Conservation (phyloP, 257 asterid species). For the Verbascum thapsus region DNA sequence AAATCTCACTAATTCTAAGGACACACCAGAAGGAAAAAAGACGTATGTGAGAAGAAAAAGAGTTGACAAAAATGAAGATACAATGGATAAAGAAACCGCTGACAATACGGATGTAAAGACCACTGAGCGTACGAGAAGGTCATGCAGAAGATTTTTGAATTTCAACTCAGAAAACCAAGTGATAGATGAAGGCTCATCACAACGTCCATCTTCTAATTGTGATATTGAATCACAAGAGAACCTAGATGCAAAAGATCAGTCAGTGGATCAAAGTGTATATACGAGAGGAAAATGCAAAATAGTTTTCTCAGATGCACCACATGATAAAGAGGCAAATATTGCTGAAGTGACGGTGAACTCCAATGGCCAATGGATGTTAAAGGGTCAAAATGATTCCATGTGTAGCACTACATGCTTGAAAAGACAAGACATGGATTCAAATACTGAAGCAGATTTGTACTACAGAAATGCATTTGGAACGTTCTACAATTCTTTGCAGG, state of each 20-base stretch:
- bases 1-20: slow-evolving; percentile 28
- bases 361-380: slow-evolving; percentile 30
- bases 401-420: slow-evolving; percentile 48
- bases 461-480: slow-evolving; percentile 44
- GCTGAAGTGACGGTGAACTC: slow-evolving; percentile 35
- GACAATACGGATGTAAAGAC: slow-evolving; percentile 28
- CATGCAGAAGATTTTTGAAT: slow-evolving; percentile 66
- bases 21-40: slow-evolving; percentile 41
- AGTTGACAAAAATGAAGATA: slow-evolving; percentile 35
- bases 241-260: slow-evolving; percentile 32
- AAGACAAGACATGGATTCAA: slow-evolving; percentile 41
- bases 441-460: slow-evolving; percentile 45
- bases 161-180: slow-evolving; percentile 46
- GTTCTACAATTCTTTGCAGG: slow-evolving; percentile 52
- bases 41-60: slow-evolving; percentile 41
- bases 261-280: slow-evolving; percentile 36
- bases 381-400: slow-evolving; percentile 39
- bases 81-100: slow-evolving; percentile 39
- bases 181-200: slow-evolving; percentile 41
- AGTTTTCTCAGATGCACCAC: slow-evolving; percentile 66
- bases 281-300: slow-evolving; percentile 66
- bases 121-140: slow-evolving; percentile 42
- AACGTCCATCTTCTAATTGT: slow-evolving; percentile 30
- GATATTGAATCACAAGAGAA: slow-evolving; percentile 34
- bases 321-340: slow-evolving; percentile 56